A percentile compares a stretch with the other conserved stretches of the same genome.
phyloP scores from a whole-genome alignment of 2,329 filamentous ascomycete genomes.

The Cladosporium sp. region DNA sequence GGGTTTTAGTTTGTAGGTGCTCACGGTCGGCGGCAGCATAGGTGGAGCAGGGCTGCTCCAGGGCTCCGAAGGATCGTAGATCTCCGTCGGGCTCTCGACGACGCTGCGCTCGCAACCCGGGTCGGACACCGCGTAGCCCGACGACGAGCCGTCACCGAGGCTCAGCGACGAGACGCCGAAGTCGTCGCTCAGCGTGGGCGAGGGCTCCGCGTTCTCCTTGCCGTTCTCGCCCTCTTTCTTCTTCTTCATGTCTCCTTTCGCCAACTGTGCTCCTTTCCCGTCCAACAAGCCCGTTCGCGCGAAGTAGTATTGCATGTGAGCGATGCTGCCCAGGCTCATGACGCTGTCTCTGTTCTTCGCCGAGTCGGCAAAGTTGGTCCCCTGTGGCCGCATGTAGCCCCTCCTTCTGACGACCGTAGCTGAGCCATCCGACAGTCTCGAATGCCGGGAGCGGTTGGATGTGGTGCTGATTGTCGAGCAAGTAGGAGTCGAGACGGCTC shows the following conservation, averaged over 20 bases:
- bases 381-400: slow-evolving; percentile 82
- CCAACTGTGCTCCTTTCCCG: slow-evolving; percentile 81
- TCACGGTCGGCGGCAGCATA: slow-evolving; percentile 94
- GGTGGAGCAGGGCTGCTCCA: slow-evolving; percentile 49
- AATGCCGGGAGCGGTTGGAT: slow-evolving; percentile 35
- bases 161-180: slow-evolving; percentile 20
- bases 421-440: slow-evolving; percentile 47
- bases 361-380: slow-evolving; percentile 83
- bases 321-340: slow-evolving; percentile 91
- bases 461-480: slow-evolving; percentile 47
- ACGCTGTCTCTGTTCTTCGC: slow-evolving; percentile 89
- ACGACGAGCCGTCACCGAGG: slow-evolving; percentile 21
- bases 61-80: slow-evolving; percentile 34
- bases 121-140: slow-evolving; percentile 26
- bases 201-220: slow-evolving; percentile 28
- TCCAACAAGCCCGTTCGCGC: slow-evolving; percentile 88
- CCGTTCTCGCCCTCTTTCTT: slow-evolving; percentile 14
- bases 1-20: slow-evolving; percentile 84
- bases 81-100: slow-evolving; percentile 49
- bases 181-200: slow-evolving; percentile 18
- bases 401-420: slow-evolving; percentile 49
- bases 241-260: slow-evolving; percentile 58
- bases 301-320: slow-evolving; percentile 97
- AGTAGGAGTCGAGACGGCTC: slow-evolving; percentile 58
- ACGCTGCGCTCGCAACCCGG: slow-evolving; percentile 31